phyloP scores from a whole-genome alignment of 2,329 filamentous ascomycete genomes.

The Fusarium sp. region DNA sequence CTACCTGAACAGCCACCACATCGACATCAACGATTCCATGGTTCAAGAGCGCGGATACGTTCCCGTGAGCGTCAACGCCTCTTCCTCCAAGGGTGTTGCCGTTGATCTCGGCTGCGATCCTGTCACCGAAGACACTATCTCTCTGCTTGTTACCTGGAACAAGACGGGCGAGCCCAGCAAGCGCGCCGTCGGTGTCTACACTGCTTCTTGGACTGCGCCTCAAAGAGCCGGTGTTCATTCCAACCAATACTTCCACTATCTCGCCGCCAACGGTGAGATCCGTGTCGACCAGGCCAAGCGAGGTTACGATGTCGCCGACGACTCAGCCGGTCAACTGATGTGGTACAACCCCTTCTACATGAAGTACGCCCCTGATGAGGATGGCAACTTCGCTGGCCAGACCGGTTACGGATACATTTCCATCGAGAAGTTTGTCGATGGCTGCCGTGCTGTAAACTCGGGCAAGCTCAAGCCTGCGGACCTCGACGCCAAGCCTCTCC shows the following conservation, averaged over 20 bases:
- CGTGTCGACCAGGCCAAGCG: slow-evolving; percentile 93
- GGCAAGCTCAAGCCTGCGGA: slow-evolving; percentile 77
- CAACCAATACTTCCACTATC: slow-evolving; percentile 97
- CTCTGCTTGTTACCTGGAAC: slow-evolving; percentile 88
- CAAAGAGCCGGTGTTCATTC: slow-evolving; percentile 94
- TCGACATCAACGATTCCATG: slow-evolving; percentile 94
- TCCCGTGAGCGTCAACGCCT: slow-evolving; percentile 82
- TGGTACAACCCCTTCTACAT: slow-evolving; percentile 98
- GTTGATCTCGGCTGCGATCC: slow-evolving; percentile 80
- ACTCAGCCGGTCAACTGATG: slow-evolving; percentile 73
- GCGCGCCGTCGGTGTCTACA: slow-evolving; percentile 88
- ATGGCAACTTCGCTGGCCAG: slow-evolving; percentile 93
- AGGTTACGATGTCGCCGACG: slow-evolving; percentile 93
- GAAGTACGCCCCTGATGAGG: slow-evolving; percentile 93
- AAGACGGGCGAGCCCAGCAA: slow-evolving; percentile 75
- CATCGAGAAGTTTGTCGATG: slow-evolving; percentile 96
- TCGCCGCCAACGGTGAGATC: slow-evolving; percentile 85
- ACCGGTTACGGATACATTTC: slow-evolving; percentile 93
- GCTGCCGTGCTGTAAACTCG: slow-evolving; percentile 80
- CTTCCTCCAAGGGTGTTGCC: slow-evolving; percentile 81
- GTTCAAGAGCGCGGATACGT: slow-evolving; percentile 77
- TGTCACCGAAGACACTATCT: slow-evolving; percentile 92
- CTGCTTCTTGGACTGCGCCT: slow-evolving; percentile 93
- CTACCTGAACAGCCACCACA: slow-evolving; percentile 94
- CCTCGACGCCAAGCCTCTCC: slow-evolving; percentile 82